Percentiles rank a stretch among this genome's conserved stretches.
phyloP scores from a whole-genome alignment of 2,329 filamentous ascomycete species.

The Ascocoryne sarcoides region DNA sequence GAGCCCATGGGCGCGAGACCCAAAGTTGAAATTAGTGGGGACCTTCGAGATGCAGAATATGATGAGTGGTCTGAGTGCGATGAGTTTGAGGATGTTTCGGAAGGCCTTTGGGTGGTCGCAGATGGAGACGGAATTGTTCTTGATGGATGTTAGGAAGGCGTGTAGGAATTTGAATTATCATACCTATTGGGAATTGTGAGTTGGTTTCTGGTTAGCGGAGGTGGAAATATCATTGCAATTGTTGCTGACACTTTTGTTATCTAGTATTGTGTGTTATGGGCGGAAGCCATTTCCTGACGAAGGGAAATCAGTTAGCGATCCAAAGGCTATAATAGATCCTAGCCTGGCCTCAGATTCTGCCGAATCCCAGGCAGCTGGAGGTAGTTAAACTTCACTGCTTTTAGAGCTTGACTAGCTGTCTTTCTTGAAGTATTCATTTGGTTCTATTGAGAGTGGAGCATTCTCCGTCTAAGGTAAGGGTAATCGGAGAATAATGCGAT shows the following conservation, averaged over 20 bases:
- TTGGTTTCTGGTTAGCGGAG: neutral
- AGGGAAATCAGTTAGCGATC: too few species aligned
- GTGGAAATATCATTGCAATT: neutral
- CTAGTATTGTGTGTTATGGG: constrained; percentile 5
- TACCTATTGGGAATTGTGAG: constrained; percentile 17
- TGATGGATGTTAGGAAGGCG: constrained; percentile 12
- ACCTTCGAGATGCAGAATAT: constrained; percentile 14
- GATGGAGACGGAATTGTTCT: constrained; percentile 19
- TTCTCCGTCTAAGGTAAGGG: too few species aligned
- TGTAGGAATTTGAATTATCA: constrained; percentile 12
- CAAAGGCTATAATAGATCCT: too few species aligned
- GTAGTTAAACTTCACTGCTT: too few species aligned
- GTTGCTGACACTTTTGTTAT: neutral
- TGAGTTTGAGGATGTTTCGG: constrained; percentile 11
- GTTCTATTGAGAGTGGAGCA: too few species aligned
- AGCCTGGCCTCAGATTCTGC: too few species aligned
- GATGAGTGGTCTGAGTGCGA: constrained; percentile 9
- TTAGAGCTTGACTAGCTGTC: too few species aligned
- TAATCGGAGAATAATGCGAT: too few species aligned
- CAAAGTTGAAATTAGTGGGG: constrained; percentile 15
- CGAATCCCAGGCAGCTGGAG: too few species aligned
- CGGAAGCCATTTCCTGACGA: constrained; percentile 4
- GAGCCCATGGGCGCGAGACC: constrained; percentile 41
- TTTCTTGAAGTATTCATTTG: too few species aligned
- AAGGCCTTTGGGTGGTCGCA: constrained; percentile 18